Conservation (phyloP, 768 basidiomycete species). For the Strobilomyces echinocephalus region DNA sequence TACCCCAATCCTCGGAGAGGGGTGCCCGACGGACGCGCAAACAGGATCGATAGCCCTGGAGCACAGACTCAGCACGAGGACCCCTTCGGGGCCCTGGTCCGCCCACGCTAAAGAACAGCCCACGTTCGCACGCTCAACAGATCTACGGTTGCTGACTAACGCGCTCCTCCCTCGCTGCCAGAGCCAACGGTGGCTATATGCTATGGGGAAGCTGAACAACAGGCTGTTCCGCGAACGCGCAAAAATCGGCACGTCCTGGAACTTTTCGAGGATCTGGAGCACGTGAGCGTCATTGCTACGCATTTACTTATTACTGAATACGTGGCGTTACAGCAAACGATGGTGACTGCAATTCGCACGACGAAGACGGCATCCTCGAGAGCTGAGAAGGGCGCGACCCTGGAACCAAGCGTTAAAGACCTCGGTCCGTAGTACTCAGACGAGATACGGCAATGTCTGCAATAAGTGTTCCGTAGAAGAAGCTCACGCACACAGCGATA, state of each 20-base stretch:
- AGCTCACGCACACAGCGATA: constrained; percentile 49
- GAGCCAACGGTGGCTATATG: too few relatives aligned
- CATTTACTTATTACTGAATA: not conserved
- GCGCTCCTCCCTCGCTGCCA: too few relatives aligned
- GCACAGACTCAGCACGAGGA: too few relatives aligned
- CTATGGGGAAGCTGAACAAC: too few relatives aligned
- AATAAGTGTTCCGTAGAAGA: constrained; percentile 70
- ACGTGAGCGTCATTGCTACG: constrained; percentile 37
- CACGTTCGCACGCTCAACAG: too few relatives aligned
- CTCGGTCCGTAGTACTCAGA: constrained; percentile 74
- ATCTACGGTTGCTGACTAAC: too few relatives aligned
- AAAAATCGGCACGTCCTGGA: constrained; percentile 20
- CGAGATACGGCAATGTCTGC: constrained; percentile 65
- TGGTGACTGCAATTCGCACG: constrained; percentile 43
- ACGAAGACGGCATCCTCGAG: constrained; percentile 49
- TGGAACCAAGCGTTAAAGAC: constrained; percentile 73
- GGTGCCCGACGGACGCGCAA: too few relatives aligned
- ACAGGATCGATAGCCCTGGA: too few relatives aligned
- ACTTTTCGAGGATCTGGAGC: constrained; percentile 78
- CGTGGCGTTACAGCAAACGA: constrained; percentile 35
- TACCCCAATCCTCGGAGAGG: too few relatives aligned
- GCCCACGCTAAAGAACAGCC: too few relatives aligned
- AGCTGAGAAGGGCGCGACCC: constrained; percentile 65
- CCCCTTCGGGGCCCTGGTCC: too few relatives aligned
- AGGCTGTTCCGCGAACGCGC: too few relatives aligned